A percentile compares a stretch with the other conserved stretches of the same genome.
These are phyloP conservation scores for Eruca vesicaria DNA, from an alignment of 441 rosid species.

Conservation along the genomic window DNA sequence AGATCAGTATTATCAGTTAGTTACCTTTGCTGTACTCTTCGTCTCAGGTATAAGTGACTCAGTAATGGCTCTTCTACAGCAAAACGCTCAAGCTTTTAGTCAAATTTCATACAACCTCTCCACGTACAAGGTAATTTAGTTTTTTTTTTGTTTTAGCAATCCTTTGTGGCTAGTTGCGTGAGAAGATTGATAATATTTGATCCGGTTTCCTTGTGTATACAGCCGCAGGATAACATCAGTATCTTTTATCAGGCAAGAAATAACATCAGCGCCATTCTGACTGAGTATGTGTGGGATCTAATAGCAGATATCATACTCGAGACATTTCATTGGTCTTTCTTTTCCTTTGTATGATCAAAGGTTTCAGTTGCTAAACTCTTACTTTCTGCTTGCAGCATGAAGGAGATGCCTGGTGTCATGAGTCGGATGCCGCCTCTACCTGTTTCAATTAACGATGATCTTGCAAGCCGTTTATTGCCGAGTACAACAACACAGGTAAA, in stretches of 20 bases:
- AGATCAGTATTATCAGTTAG: not conserved
- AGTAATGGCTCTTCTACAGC: conserved; percentile 62
- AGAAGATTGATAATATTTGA: not conserved
- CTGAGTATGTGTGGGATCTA: conserved; percentile 53
- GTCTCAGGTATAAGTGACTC: conserved; percentile 60
- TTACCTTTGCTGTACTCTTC: conserved; percentile 24
- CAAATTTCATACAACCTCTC: conserved; percentile 73
- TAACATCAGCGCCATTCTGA: conserved; percentile 68
- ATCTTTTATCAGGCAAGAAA: conserved; percentile 65
- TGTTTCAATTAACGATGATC: conserved; percentile 66
- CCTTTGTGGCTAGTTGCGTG: not conserved
- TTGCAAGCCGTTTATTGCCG: conserved; percentile 64
- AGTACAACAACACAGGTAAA: conserved; percentile 56
- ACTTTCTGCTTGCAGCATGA: conserved; percentile 58
- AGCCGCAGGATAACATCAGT: conserved; percentile 87
- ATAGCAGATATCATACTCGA: conserved; percentile 13
- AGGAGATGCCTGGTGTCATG: conserved; percentile 80
- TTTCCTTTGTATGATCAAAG: conserved; percentile 10
- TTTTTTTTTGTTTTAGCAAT: not conserved
- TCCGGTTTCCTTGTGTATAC: conserved; percentile 25
- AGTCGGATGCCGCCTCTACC: conserved; percentile 87
- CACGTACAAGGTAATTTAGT: conserved; percentile 48
- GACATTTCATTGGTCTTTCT: not conserved
- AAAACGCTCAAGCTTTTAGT: conserved; percentile 63
- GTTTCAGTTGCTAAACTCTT: conserved; percentile 16